Percentiles rank a stretch among this genome's conserved stretches.
phyloP scores from a whole-genome alignment of 805 yeast species.

The Maudiozyma turicensis region DNA sequence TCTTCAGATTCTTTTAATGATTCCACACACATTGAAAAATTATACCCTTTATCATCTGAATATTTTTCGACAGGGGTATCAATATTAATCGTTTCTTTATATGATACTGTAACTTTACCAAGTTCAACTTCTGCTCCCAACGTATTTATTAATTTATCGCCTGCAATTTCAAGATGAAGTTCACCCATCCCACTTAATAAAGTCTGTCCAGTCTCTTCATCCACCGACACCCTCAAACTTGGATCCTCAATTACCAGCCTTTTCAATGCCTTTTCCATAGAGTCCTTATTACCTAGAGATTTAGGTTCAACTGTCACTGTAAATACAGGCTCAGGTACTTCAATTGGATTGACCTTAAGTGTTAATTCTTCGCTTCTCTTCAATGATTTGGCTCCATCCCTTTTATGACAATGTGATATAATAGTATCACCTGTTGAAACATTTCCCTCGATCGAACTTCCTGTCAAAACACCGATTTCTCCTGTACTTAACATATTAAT shows the following conservation, averaged over 20 bases:
- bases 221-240: conserved; percentile 56
- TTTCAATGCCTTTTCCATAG: conserved; percentile 60
- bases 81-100: conserved; percentile 54
- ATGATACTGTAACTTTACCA: conserved; percentile 82
- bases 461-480: conserved; percentile 67
- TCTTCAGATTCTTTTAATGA: conserved; percentile 5
- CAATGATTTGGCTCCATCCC: conserved; percentile 40
- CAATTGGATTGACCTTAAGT: conserved; percentile 61
- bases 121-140: conserved; percentile 73
- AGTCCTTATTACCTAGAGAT: conserved; percentile 69
- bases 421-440: conserved; percentile 88
- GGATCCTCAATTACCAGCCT: conserved; percentile 83
- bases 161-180: conserved; percentile 81
- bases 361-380: conserved; percentile 29
- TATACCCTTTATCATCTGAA: conserved; percentile 14
- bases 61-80: conserved; percentile 6
- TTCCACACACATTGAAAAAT: conserved; percentile 15
- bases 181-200: conserved; percentile 98
- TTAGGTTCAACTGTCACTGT: conserved; percentile 75
- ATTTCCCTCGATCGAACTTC: conserved; percentile 38
- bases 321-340: conserved; percentile 87
- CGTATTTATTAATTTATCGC: conserved; percentile 68
- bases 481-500: conserved; percentile 59
- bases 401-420: conserved; percentile 48
- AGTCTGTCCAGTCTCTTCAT: conserved; percentile 86